phyloP scores from a whole-genome alignment of 2,329 filamentous ascomycete genomes.

The Parastagonospora nodorum region DNA sequence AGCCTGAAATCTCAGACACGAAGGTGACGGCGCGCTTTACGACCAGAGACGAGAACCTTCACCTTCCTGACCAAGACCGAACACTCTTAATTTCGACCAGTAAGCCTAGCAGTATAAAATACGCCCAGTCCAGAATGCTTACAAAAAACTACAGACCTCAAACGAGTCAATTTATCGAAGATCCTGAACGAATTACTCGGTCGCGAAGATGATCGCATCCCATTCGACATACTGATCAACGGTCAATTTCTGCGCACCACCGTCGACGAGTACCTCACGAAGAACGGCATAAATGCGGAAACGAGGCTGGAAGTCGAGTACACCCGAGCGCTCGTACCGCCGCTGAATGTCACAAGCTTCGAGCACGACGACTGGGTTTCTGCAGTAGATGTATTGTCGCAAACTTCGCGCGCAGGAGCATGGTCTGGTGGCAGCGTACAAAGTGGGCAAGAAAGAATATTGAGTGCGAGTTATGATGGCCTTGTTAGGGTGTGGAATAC shows the following conservation, averaged over 20 bases:
- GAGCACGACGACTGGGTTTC: constrained; percentile 98
- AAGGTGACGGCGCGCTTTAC: constrained; percentile 44
- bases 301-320: constrained; percentile 89
- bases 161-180: constrained; percentile 57
- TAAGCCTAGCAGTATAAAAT: constrained; percentile 18
- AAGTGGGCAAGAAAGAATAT: constrained; percentile 69
- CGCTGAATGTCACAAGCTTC: constrained; percentile 86
- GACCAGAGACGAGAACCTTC: constrained; percentile 40
- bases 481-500: constrained; percentile 84
- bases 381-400: constrained; percentile 79
- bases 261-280: constrained; percentile 85
- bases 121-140: constrained; percentile 4
- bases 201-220: constrained; percentile 66
- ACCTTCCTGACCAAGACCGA: constrained; percentile 40
- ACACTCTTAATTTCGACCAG: constrained; percentile 40
- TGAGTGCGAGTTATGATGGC: constrained; percentile 95
- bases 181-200: constrained; percentile 66
- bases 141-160: constrained; percentile 28
- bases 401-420: constrained; percentile 63
- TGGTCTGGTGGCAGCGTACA: constrained; percentile 57
- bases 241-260: constrained; percentile 88
- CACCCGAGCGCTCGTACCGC: constrained; percentile 87
- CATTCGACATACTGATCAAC: constrained; percentile 94
- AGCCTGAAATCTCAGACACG: constrained; percentile 29
- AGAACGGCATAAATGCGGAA: constrained; percentile 87